These are phyloP conservation scores for Curvularia sp. DNA, from an alignment of 2,329 filamentous ascomycete species.

Conservation along the genomic window DNA sequence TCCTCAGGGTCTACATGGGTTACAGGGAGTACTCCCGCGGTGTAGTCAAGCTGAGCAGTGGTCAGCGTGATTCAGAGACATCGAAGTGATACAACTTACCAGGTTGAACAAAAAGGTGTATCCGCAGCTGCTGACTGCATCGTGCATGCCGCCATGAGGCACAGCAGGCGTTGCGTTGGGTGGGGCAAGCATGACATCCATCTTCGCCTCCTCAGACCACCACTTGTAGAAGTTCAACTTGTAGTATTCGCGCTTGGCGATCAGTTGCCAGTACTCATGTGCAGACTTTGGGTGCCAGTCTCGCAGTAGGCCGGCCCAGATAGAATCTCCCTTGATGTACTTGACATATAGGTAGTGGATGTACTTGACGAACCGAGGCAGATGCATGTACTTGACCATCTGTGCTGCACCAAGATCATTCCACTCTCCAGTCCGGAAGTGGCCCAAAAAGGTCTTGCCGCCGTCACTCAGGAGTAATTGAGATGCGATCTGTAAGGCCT, in stretches of 20 bases:
- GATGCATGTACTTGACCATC: constrained; percentile 74
- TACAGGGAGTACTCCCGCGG: constrained; percentile 80
- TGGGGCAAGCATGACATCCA: constrained; percentile 83
- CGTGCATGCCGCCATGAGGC: constrained; percentile 84
- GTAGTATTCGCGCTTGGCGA: constrained; percentile 77
- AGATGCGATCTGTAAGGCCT: constrained; percentile 76
- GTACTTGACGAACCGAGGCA: constrained; percentile 78
- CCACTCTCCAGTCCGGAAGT: constrained; percentile 78
- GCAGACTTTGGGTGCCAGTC: constrained; percentile 77
- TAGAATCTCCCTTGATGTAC: constrained; percentile 75
- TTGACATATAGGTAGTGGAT: constrained; percentile 90
- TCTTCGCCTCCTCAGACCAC: constrained; percentile 71
- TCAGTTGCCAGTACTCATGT: constrained; percentile 82
- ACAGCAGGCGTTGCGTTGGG: constrained; percentile 90
- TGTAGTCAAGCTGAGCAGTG: constrained; percentile 75
- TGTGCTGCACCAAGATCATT: constrained; percentile 79
- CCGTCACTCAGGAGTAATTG: constrained; percentile 86
- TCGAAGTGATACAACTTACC: constrained; percentile 57
- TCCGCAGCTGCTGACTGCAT: constrained; percentile 83
- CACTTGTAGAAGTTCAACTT: constrained; percentile 81
- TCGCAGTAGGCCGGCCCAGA: constrained; percentile 80
- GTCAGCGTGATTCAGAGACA: constrained; percentile 13
- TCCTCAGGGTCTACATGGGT: constrained; percentile 77
- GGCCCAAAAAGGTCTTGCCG: constrained; percentile 77
- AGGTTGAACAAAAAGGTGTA: constrained; percentile 95